Evolutionary conservation across 2,329 filamentous ascomycete species (phyloP), one percentile per base, ranked within the genome.

Genomic region (Trichophyton schoenleinii): DNA sequence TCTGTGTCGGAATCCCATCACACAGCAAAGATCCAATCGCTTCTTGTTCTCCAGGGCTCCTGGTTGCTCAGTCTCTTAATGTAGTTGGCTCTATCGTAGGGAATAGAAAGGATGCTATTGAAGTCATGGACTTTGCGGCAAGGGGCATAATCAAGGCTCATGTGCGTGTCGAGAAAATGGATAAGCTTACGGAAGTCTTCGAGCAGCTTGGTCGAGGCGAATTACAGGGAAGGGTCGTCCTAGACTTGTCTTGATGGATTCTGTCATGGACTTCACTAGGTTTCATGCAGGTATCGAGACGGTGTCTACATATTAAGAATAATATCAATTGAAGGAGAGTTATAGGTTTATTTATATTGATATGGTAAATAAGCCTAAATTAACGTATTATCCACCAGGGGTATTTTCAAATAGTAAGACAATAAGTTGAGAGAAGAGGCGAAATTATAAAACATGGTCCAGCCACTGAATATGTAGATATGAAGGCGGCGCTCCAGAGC

Each of bases 1-100:
- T 81, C 8, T 81, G 79, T 64, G 77, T 81, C 5, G 80, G 80
- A 4, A 70, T 82, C 28, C 80, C 80, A 3, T 77, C 80, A 63
- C 74, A 78, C 31, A 72, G 74, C 1, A 67, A 71, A 3, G 66
- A 73, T 57, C 72, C 78, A 0, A 79, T 82, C 62, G 74, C 72
- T 1, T 75, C 71, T 2, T 75, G 79, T 0, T 73, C 70, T 55
- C 79, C 80, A 9, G 70, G 68, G 0, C 36, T 62, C 0, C 67
- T 83, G 58, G 70, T 82, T 36, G 65, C 62, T 3, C 71, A 72
- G 62, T 74, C 80, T 64, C 67, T 73, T 58, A 75, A 70, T n/a
- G 79, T 83, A 62, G 74, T 77, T 3, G 79, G 78, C 3, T 78
- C 75, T 8, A 74, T 78, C 0, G 79, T 82, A 13, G 80, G 80